These are phyloP conservation scores for Dothistroma pini DNA, from an alignment of 2,329 filamentous ascomycete species.

Conservation along the genomic window DNA sequence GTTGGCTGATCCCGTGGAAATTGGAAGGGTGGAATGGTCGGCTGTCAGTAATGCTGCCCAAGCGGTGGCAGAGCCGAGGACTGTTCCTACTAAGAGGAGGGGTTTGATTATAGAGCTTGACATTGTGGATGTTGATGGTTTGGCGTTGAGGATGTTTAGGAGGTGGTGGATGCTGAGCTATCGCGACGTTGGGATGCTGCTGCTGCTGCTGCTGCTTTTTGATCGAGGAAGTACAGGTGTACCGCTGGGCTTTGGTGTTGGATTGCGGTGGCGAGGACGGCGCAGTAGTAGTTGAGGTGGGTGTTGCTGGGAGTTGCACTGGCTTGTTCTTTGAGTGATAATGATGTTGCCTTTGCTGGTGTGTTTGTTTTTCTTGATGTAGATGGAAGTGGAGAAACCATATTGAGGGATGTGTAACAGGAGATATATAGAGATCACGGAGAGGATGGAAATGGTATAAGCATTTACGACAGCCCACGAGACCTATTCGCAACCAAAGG, in stretches of 20 bases:
- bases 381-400: background rate
- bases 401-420: background rate
- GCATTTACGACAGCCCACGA: background rate
- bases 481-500: background rate
- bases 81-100: background rate
- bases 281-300: background rate
- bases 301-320: background rate
- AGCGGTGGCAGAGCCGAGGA: background rate
- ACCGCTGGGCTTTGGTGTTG: constrained; percentile 4
- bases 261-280: constrained; percentile 1
- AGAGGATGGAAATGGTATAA: background rate
- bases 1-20: background rate
- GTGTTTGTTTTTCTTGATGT: background rate
- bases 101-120: background rate
- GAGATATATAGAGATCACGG: background rate
- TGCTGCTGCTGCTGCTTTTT: background rate
- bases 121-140: background rate
- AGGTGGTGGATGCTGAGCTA: background rate
- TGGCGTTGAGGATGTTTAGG: background rate
- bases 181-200: background rate
- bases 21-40: background rate
- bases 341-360: background rate
- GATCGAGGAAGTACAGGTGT: background rate
- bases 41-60: background rate
- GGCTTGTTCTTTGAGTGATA: constrained; percentile 3